Base-by-base conservation (phyloP, 1,284 basidiomycete genomes). In the Heterobasidion parviporum region DNA sequence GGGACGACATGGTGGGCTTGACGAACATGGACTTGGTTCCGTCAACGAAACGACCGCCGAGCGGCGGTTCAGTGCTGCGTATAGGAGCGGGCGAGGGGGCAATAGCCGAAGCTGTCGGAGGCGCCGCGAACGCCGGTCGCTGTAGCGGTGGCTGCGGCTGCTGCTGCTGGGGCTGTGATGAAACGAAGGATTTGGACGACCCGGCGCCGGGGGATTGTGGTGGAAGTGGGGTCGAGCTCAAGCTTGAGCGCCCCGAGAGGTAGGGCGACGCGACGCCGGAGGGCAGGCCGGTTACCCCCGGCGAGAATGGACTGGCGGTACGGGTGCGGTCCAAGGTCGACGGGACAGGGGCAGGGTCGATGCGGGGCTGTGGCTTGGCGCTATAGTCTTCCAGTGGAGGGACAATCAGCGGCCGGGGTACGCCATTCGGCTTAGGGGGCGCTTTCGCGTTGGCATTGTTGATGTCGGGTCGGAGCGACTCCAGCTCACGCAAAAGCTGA, bases 401-500 rank as follows among this genome's bases (percentile, higher is more conserved):
- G 41, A 89, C 68, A 56, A 83, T 66, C 6, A 72, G 73, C 8
- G 88, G 87, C 59, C 79, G 81, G 0, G 83, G 84, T 10, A 72
- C 74, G 45, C 70, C 77, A 60, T 78, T 78, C 1, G 73, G 60
- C 33, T 73, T 60, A 7, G 77, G 77, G 1, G 74, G 64, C 26
- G 74, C 74, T 65, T 85, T 86, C 64, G 82, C 81, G 55, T 81
- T 78, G 50, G 89, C 83, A 61, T 76, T 79, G 61, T 70, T 74
- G 50, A 98, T 75, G 65, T 96, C 94, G 1, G 78, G 80, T 58
- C 81, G 77, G 43, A 97, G 80, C n/a, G 88, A 78, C 67, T 96
- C 94, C 10, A 96, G 76, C 68, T 97, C 94, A 54, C 87, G 83
- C 54, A 97, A 74, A 8, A 90, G 75, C 67, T 94, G 92, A 59